These are phyloP conservation scores for Uromyces viciae-fabae DNA, from an alignment of 1,284 basidiomycete species.

Conservation along the genomic window DNA sequence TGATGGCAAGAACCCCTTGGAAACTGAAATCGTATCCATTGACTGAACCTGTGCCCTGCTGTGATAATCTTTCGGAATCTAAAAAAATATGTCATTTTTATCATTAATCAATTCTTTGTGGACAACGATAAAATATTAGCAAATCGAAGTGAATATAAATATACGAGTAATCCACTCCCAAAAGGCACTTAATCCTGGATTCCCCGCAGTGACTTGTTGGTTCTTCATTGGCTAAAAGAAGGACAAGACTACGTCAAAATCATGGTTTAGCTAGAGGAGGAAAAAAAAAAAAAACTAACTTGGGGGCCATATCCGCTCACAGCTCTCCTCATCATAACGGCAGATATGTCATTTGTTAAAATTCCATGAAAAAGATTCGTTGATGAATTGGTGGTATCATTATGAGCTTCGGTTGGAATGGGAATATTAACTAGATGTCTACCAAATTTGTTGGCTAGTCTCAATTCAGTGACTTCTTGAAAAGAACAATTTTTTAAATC, in stretches of 20 bases:
- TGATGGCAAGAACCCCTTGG: conserved; percentile 30
- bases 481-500: conserved; percentile 1
- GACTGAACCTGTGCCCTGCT: conserved; percentile 24
- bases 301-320: conserved; percentile 28
- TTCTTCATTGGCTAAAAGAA: conserved; percentile 35
- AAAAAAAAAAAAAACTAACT: conserved; percentile 8
- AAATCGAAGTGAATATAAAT: not conserved
- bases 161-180: conserved; percentile 41
- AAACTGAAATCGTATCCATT: conserved; percentile 42
- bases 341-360: conserved; percentile 23
- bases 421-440: conserved; percentile 14
- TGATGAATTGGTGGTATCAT: not conserved
- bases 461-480: conserved; percentile 33
- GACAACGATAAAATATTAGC: not conserved
- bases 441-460: conserved; percentile 38
- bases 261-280: not conserved
- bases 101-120: not conserved
- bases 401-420: not conserved
- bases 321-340: conserved; percentile 29
- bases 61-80: conserved; percentile 33
- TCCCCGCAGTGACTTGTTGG: conserved; percentile 3
- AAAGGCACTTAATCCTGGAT: conserved; percentile 16
- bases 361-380: not conserved
- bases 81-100: not conserved
- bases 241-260: no score